These are phyloP conservation scores for Dactylonectria estremocensis DNA, from an alignment of 2,329 filamentous ascomycete species.

Conservation along the genomic window DNA sequence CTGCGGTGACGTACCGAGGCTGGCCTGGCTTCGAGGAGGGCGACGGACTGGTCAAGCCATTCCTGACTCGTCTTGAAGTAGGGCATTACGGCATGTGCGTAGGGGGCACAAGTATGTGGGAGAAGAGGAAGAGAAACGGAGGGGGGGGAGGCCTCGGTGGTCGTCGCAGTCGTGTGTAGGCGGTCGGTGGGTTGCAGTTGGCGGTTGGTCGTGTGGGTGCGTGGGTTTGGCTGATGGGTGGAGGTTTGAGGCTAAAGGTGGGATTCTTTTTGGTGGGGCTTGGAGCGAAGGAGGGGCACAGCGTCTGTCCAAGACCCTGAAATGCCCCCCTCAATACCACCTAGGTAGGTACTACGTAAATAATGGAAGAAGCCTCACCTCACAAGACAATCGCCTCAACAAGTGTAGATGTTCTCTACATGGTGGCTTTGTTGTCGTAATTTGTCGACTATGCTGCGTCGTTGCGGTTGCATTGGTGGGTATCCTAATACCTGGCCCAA, in stretches of 20 bases:
- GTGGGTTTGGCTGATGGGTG: not conserved
- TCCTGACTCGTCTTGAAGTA: conserved; percentile 87
- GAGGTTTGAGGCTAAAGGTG: conserved; percentile 24
- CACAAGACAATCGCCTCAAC: no score
- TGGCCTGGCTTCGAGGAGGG: conserved; percentile 89
- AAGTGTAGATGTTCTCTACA: no score
- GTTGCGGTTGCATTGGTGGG: no score
- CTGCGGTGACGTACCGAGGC: conserved; percentile 74
- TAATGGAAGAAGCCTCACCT: no score
- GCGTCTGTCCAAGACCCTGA: not conserved
- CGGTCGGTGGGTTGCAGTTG: not conserved
- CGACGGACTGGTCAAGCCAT: conserved; percentile 90
- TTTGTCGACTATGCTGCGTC: no score
- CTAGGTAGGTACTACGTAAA: no score
- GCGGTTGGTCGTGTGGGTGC: not conserved
- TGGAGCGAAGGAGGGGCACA: conserved; percentile 11
- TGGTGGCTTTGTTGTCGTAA: no score
- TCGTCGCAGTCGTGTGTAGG: not conserved
- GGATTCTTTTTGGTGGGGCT: conserved; percentile 36
- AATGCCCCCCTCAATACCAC: no score
- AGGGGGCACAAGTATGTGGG: not conserved
- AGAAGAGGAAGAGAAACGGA: not conserved
- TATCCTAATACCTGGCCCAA: no score
- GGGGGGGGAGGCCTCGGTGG: not conserved
- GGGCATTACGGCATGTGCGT: conserved; percentile 71